A percentile compares a stretch with the other conserved stretches of the same genome.
Conservation (phyloP, 352 stramenopile genomes). For the Vaucheria bursata region DNA sequence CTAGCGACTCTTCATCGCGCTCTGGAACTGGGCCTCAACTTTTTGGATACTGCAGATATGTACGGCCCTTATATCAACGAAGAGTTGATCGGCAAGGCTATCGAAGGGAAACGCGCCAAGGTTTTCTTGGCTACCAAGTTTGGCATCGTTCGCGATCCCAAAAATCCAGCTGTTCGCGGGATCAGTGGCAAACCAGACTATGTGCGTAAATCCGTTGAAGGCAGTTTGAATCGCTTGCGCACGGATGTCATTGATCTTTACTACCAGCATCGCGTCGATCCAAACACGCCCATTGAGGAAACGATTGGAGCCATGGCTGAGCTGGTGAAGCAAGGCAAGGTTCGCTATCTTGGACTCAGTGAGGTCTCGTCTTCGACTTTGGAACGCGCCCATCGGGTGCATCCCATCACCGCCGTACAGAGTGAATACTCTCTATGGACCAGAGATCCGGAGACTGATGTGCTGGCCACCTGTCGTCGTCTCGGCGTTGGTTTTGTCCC, state of each 20-base stretch:
- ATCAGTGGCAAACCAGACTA: neutral
- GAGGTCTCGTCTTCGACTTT: neutral
- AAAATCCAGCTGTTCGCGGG: neutral
- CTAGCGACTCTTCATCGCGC: neutral
- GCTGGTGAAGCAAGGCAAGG: neutral
- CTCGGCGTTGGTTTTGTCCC: neutral
- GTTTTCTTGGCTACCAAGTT: neutral
- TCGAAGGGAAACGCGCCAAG: neutral
- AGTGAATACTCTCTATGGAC: neutral
- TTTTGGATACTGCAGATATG: constrained; percentile 1
- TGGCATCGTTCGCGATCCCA: neutral
- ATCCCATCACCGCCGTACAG: neutral
- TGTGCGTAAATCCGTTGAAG: neutral
- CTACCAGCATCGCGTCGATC: neutral
- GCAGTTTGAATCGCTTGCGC: neutral
- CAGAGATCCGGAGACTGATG: neutral
- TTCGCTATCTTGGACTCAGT: neutral
- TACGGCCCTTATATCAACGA: neutral
- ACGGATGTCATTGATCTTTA: neutral
- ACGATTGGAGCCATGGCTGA: neutral
- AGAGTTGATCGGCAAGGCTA: neutral
- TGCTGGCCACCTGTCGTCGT: neutral
- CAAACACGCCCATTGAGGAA: neutral
- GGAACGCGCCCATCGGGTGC: neutral
- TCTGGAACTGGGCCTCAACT: neutral